Percentiles rank a stretch among this genome's conserved stretches.
These are phyloP conservation scores for Aspergillus leporis DNA, from an alignment of 495 filamentous ascomycete species.

Conservation along the genomic window DNA sequence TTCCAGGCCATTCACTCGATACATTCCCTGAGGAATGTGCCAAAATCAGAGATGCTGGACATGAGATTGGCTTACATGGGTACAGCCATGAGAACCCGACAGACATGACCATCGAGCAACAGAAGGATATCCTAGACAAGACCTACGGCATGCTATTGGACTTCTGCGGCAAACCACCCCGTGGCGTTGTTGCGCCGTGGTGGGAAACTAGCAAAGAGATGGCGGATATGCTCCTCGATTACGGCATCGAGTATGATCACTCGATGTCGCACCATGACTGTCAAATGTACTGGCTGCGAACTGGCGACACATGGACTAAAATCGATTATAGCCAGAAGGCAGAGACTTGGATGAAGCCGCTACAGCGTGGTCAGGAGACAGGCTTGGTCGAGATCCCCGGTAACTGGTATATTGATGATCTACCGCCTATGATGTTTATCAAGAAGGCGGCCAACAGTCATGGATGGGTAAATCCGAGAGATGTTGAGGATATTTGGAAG, in stretches of 20 bases:
- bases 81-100: slow-evolving; percentile 77
- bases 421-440: slow-evolving; percentile 64
- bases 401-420: slow-evolving; percentile 69
- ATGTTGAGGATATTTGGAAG: slow-evolving; percentile 59
- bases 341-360: slow-evolving; percentile 66
- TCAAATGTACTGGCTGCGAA: slow-evolving; percentile 64
- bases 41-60: slow-evolving; percentile 70
- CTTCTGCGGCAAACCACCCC: slow-evolving; percentile 73
- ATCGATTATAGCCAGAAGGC: slow-evolving; percentile 62
- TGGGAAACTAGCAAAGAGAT: slow-evolving; percentile 71
- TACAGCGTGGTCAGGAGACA: slow-evolving; percentile 52
- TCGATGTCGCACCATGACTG: slow-evolving; percentile 68
- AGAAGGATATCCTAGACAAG: slow-evolving; percentile 73
- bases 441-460: slow-evolving; percentile 59
- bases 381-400: slow-evolving; percentile 66
- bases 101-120: slow-evolving; percentile 72
- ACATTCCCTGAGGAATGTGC: slow-evolving; percentile 76
- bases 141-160: slow-evolving; percentile 70
- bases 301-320: slow-evolving; percentile 62
- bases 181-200: slow-evolving; percentile 65
- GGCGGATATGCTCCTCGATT: slow-evolving; percentile 63
- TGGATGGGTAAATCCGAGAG: slow-evolving; percentile 61
- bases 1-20: slow-evolving; percentile 77
- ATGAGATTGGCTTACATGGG: slow-evolving; percentile 77
- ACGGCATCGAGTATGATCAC: slow-evolving; percentile 72